phyloP scores from a whole-genome alignment of 495 filamentous ascomycete species.

The Tuber calosporum region DNA sequence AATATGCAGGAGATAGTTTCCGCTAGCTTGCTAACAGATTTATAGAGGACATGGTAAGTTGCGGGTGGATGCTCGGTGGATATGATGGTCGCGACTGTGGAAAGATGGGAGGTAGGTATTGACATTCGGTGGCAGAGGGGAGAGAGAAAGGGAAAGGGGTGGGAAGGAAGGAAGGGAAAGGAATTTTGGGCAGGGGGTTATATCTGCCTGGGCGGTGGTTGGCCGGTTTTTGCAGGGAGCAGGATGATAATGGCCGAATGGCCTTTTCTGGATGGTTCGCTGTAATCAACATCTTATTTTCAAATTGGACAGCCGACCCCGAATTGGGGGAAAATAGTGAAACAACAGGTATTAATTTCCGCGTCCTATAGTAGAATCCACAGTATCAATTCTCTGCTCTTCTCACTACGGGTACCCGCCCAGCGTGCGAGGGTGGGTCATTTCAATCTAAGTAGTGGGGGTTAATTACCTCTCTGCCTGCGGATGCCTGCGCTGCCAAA shows the following conservation, averaged over 20 bases:
- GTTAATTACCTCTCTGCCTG: not conserved
- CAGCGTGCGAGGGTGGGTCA: not conserved
- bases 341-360: not conserved
- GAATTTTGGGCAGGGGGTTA: not conserved
- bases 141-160: not conserved
- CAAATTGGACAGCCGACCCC: not conserved
- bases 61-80: constrained; percentile 49
- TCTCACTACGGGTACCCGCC: not conserved
- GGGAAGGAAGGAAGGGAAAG: not conserved
- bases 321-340: not conserved
- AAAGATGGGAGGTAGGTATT: constrained; percentile 26
- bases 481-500: not conserved
- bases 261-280: not conserved
- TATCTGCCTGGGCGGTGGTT: not conserved
- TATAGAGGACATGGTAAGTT: constrained; percentile 60
- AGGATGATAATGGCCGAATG: not conserved
- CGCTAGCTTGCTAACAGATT: constrained; percentile 56
- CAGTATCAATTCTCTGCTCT: not conserved
- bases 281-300: not conserved
- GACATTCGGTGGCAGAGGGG: not conserved
- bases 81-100: constrained; percentile 31
- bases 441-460: not conserved
- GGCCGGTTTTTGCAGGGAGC: not conserved
- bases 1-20: constrained; percentile 73
- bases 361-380: not conserved